Conservation (phyloP, 2,329 filamentous ascomycete species). For the Aureobasidium sp. region DNA sequence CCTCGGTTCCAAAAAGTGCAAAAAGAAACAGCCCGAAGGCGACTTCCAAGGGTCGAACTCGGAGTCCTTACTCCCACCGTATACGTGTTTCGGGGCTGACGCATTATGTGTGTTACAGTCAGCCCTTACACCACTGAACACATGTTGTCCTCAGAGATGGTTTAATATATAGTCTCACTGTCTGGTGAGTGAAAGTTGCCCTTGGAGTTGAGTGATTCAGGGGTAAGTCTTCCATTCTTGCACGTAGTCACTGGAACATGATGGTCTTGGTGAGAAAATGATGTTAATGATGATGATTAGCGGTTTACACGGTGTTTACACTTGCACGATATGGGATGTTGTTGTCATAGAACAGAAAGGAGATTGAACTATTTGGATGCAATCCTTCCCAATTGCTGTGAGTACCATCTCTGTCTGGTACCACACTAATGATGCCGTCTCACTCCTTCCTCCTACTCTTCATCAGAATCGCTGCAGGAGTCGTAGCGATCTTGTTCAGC, state of each 20-base stretch:
- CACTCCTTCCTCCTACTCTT: neutral
- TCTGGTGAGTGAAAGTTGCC: too few relatives aligned
- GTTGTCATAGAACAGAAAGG: neutral
- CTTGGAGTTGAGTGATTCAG: neutral
- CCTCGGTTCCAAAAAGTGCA: neutral
- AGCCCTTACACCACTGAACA: neutral
- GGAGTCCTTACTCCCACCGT: neutral
- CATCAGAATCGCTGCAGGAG: constrained; percentile 1
- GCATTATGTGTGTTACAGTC: neutral
- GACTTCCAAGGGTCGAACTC: neutral
- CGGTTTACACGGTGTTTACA: too few relatives aligned
- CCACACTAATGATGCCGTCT: too few relatives aligned
- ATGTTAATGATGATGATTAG: too few relatives aligned
- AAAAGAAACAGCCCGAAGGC: neutral
- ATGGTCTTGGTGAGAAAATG: too few relatives aligned
- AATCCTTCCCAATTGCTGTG: too few relatives aligned
- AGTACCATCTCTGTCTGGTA: too few relatives aligned
- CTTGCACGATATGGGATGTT: too few relatives aligned
- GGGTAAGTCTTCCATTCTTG: too few relatives aligned
- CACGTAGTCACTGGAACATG: too few relatives aligned
- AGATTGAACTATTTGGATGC: too few relatives aligned
- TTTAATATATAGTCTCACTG: neutral
- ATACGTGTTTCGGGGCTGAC: neutral
- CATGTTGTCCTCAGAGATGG: neutral
- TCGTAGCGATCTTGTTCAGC: neutral